These are phyloP conservation scores for Yamadazyma sp. DNA, from an alignment of 805 yeast species.

Conservation along the genomic window DNA sequence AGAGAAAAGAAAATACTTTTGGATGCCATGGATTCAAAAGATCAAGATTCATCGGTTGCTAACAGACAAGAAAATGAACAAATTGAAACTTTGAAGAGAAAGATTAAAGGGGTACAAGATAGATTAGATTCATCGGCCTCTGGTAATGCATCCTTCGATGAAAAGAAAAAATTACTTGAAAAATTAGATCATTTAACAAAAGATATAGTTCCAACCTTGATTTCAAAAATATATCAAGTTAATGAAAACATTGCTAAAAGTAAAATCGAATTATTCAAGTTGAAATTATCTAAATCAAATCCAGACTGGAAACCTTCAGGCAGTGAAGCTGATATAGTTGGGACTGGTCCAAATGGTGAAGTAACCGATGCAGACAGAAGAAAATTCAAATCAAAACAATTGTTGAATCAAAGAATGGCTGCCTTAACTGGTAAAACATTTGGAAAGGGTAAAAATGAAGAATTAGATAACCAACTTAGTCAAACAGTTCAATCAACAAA, in stretches of 20 bases:
- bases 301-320: slow-evolving; percentile 55
- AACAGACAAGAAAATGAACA: slow-evolving; percentile 41
- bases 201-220: slow-evolving; percentile 68
- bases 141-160: slow-evolving; percentile 34
- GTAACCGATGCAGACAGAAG: slow-evolving; percentile 81
- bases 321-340: slow-evolving; percentile 47
- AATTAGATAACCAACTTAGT: slow-evolving; percentile 52
- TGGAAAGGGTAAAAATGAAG: slow-evolving; percentile 43
- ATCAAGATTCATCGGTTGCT: slow-evolving; percentile 36
- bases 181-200: slow-evolving; percentile 60
- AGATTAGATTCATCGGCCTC: slow-evolving; percentile 26
- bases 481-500: slow-evolving; percentile 51
- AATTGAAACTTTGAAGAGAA: slow-evolving; percentile 62
- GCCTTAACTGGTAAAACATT: slow-evolving; percentile 73
- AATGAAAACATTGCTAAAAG: slow-evolving; percentile 68
- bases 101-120: slow-evolving; percentile 50
- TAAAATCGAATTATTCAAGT: slow-evolving; percentile 61
- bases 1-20: slow-evolving; percentile 70
- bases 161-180: slow-evolving; percentile 49
- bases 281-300: slow-evolving; percentile 53
- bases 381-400: slow-evolving; percentile 75
- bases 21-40: slow-evolving; percentile 70
- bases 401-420: slow-evolving; percentile 84
- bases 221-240: slow-evolving; percentile 57
- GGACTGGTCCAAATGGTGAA: slow-evolving; percentile 85